These are phyloP conservation scores for Xylaria sp. DNA, from an alignment of 2,329 filamentous ascomycete genomes.

Conservation along the genomic window DNA sequence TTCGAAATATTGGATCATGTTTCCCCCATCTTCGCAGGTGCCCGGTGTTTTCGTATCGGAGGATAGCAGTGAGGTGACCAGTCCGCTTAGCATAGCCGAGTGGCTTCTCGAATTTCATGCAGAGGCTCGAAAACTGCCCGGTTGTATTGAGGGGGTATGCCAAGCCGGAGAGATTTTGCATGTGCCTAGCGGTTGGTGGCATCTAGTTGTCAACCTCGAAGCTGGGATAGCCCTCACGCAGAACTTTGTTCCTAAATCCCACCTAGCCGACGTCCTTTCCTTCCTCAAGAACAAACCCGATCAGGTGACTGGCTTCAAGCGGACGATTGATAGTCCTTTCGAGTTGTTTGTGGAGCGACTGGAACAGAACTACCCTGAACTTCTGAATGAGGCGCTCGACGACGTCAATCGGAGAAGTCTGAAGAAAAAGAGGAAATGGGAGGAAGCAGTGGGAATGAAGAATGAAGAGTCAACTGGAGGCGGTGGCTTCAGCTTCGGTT, in stretches of 20 bases:
- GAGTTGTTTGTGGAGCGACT: slow-evolving; percentile 78
- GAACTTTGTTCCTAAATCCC: slow-evolving; percentile 86
- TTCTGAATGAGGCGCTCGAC: slow-evolving; percentile 72
- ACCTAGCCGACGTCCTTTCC: slow-evolving; percentile 77
- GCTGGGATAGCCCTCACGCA: slow-evolving; percentile 89
- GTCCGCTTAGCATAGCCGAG: slow-evolving; percentile 94
- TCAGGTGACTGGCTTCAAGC: slow-evolving; percentile 86
- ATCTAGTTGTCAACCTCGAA: slow-evolving; percentile 90
- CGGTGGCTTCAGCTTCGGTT: slow-evolving; percentile 65
- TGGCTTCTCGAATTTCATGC: slow-evolving; percentile 92
- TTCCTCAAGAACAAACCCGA: slow-evolving; percentile 85
- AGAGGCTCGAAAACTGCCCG: slow-evolving; percentile 78
- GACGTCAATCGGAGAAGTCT: slow-evolving; percentile 71
- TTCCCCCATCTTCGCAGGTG: slow-evolving; percentile 79
- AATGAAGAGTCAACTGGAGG: slow-evolving; percentile 51
- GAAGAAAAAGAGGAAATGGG: slow-evolving; percentile 86
- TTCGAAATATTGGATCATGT: slow-evolving; percentile 99
- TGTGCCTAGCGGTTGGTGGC: slow-evolving; percentile 96
- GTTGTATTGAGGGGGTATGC: slow-evolving; percentile 88
- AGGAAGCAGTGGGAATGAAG: slow-evolving; percentile 73
- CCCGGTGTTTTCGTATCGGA: slow-evolving; percentile 90
- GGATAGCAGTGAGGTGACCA: slow-evolving; percentile 93
- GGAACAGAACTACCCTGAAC: slow-evolving; percentile 67
- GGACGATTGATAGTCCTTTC: slow-evolving; percentile 76
- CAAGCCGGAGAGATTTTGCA: slow-evolving; percentile 85